Evolutionary conservation across 129 eudicot species (phyloP), one percentile per base, ranked within the genome.

Genomic region (Dittrichia graveolens): DNA sequence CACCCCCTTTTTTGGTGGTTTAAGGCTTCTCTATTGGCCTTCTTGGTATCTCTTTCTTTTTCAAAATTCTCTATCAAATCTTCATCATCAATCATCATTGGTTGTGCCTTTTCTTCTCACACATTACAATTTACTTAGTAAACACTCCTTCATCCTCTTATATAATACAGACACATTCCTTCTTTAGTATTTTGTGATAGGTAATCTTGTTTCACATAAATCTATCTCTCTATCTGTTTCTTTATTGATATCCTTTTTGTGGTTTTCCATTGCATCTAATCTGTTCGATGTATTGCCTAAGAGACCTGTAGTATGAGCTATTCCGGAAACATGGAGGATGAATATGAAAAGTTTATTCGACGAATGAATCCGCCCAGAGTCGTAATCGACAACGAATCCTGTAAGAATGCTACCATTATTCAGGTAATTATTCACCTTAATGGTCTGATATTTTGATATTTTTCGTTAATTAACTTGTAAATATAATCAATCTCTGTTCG

Each of bases 341-440:
- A 94, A 58, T 94, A 94, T 76, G 97, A 94, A 88, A 94, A 94
- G 71, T 74, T 94, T 54, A 90, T 94, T 69, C 83, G 99, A 63
- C 78, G 99, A 80, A 90, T 94, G 99, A 90, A 94, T 72, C 99
- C 99, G 15, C 99, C 99, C 0, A 35, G 96, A 75, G 97, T 92
- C 64, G 97, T 92, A 8, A 83, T 92, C 80, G 93, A 92, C 60
- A 92, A 92, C 41, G 96, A 84, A 34, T 86, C 89, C 38, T 92
- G 91, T 80, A 86, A 86, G 65, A 86, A 79, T 65, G 97, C 91
- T 4, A 92, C 97, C 65, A 82, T 92, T 37, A 86, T 92, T 58
- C 97, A 92, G 89, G 97, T 92, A 75, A 31, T 19, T 42, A 6
- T 54, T 46, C 5, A 6, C 47, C 38, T 48, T 69, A 31, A 69